Percentiles rank a stretch among this genome's conserved stretches.
These are phyloP conservation scores for Trypanosoma conorhini DNA, from an alignment of 208 protist genomes.

Conservation along the genomic window DNA sequence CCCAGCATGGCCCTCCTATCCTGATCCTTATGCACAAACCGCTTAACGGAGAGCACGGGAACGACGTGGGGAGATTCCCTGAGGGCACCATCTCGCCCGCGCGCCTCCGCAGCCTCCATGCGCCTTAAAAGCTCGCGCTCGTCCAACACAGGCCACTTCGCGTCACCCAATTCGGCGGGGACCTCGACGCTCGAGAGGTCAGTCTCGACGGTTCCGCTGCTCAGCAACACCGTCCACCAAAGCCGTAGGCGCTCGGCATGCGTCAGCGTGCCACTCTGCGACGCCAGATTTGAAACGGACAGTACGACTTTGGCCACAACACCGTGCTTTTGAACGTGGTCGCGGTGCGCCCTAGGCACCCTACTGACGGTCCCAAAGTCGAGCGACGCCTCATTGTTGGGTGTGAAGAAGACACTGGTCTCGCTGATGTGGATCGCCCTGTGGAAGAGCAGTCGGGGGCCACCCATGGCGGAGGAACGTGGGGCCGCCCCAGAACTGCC, in stretches of 20 bases:
- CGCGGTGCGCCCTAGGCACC: constrained; percentile 55
- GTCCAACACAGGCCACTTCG: constrained; percentile 55
- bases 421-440: constrained; percentile 44
- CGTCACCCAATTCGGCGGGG: constrained; percentile 16
- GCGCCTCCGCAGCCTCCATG: constrained; percentile 28
- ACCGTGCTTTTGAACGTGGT: constrained; percentile 60
- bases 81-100: constrained; percentile 24
- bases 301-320: constrained; percentile 63
- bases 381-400: constrained; percentile 32
- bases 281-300: constrained; percentile 22
- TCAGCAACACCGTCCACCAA: constrained; percentile 35
- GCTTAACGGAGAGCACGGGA: constrained; percentile 47
- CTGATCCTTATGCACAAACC: constrained; percentile 35
- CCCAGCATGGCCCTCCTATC: constrained; percentile 36
- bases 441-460: constrained; percentile 27
- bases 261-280: constrained; percentile 7
- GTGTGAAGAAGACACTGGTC: constrained; percentile 57
- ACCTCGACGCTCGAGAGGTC: constrained; percentile 10
- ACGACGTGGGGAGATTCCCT: constrained; percentile 51
- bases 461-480: too few relatives aligned
- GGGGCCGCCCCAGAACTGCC: too few relatives aligned
- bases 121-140: constrained; percentile 28
- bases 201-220: constrained; percentile 26
- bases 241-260: constrained; percentile 35
- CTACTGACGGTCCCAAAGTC: constrained; percentile 62